phyloP scores from a whole-genome alignment of 495 filamentous ascomycete genomes.

The Jackrogersella multiformis region DNA sequence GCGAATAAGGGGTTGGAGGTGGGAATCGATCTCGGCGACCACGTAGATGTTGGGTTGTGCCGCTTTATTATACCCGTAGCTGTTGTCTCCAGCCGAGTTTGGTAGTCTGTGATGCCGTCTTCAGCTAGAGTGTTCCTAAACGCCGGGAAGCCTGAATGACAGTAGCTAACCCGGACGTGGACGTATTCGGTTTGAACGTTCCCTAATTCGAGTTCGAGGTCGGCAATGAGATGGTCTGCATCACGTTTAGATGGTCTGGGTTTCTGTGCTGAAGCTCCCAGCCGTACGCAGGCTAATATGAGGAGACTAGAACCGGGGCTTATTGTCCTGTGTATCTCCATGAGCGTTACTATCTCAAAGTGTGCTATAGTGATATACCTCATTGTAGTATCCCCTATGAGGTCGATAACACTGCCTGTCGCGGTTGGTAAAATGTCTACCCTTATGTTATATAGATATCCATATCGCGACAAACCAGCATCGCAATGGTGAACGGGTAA shows the following conservation, averaged over 20 bases:
- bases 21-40: constrained; percentile 48
- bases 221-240: constrained; percentile 60
- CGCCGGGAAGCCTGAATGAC: constrained; percentile 59
- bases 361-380: neutral
- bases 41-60: constrained; percentile 50
- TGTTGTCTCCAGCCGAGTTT: constrained; percentile 56
- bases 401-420: constrained; percentile 48
- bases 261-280: constrained; percentile 24
- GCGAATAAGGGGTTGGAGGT: constrained; percentile 51
- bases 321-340: constrained; percentile 41
- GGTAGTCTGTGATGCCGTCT: constrained; percentile 36
- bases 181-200: constrained; percentile 51
- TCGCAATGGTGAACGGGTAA: constrained; percentile 16
- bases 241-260: constrained; percentile 42
- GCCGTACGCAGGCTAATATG: constrained; percentile 50
- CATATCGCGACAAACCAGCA: constrained; percentile 44
- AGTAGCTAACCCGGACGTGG: constrained; percentile 57
- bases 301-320: constrained; percentile 51
- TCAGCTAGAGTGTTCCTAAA: constrained; percentile 1
- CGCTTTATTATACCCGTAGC: constrained; percentile 53
- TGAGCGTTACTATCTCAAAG: constrained; percentile 14
- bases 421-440: constrained; percentile 48
- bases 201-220: constrained; percentile 61
- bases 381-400: constrained; percentile 45
- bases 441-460: constrained; percentile 54